phyloP scores from a whole-genome alignment of 1,284 basidiomycete genomes.

The Tilletia caries region DNA sequence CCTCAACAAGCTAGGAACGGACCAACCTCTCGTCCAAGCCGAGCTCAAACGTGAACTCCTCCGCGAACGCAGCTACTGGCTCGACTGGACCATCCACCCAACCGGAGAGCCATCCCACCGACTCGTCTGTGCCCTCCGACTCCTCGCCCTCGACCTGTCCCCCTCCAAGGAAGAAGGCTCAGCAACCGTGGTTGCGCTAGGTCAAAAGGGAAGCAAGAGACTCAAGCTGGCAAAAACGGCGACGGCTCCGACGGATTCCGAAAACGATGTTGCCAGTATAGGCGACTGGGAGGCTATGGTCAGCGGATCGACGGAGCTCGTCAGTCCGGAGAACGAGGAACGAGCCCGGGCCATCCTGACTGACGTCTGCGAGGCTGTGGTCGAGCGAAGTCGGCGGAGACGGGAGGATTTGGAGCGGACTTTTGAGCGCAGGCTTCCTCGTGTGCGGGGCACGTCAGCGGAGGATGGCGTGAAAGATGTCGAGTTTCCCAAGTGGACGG shows the following conservation, averaged over 20 bases:
- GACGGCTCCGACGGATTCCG: not conserved
- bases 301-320: not conserved
- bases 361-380: not conserved
- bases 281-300: conserved; percentile 8
- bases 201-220: not conserved
- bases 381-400: not conserved
- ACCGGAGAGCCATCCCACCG: conserved; percentile 7
- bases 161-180: not conserved
- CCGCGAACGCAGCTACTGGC: conserved; percentile 1
- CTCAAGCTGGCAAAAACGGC: not conserved
- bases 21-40: conserved; percentile 9
- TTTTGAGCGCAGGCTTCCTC: not conserved
- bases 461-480: too few relatives aligned
- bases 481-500: not conserved
- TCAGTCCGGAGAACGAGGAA: not conserved
- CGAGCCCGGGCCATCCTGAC: not conserved
- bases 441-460: not conserved
- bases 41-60: conserved; percentile 10
- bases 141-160: not conserved
- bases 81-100: conserved; percentile 13
- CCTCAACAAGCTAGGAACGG: not conserved
- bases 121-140: conserved; percentile 2
- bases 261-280: not conserved
- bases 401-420: not conserved
- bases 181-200: not conserved